Evolutionary conservation across 257 asterid species (phyloP), one percentile per base, ranked within the genome.

Genomic region (Mitragyna speciosa): DNA sequence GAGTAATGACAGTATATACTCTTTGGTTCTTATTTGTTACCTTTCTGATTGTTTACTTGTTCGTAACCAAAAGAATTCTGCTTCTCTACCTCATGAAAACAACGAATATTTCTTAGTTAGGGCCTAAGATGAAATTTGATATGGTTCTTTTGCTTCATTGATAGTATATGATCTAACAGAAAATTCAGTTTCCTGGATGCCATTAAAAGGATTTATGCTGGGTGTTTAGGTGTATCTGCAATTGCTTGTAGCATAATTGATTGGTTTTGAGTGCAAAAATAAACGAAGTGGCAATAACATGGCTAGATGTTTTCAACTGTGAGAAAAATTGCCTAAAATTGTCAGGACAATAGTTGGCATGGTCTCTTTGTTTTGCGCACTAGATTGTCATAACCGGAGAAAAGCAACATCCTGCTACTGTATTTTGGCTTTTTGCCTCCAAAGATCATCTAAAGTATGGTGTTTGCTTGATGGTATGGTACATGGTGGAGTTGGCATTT

Each of bases 11-110:
- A 41, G 39, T 36, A 36, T 26, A 2, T 14, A 33, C 1, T 20
- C 49, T 73, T 70, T 1, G 20, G n/a, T 26, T 33, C 52, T 15
- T 36, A 20, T 28, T 15, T 51, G 2, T 30, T 11, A 24, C 22
- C 73, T n/a, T 70, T 45, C 65, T 76, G 48, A 63, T 41, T 45
- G 14, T 76, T 76, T 61, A 12, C 12, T 56, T 36, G 43, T 72
- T 48, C 41, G 12, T 7, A 36, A 36, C 39, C 39, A 36, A 26
- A 72, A 9, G 24, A 11, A 24, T 12, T 12, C 0, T 43, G 58
- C 6, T 58, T 41, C 66, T 75, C 24, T 54, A 54, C 5, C 20
- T 54, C 70, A 72, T 49, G 33, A 3, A 72, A 30, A 16, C 31
- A 48, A 6, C 16, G n/a, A 15, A 12, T 72, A 26, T 49, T 36